These are phyloP conservation scores for Ganoderma resinaceum DNA, from an alignment of 1,284 basidiomycete species.

Conservation along the genomic window DNA sequence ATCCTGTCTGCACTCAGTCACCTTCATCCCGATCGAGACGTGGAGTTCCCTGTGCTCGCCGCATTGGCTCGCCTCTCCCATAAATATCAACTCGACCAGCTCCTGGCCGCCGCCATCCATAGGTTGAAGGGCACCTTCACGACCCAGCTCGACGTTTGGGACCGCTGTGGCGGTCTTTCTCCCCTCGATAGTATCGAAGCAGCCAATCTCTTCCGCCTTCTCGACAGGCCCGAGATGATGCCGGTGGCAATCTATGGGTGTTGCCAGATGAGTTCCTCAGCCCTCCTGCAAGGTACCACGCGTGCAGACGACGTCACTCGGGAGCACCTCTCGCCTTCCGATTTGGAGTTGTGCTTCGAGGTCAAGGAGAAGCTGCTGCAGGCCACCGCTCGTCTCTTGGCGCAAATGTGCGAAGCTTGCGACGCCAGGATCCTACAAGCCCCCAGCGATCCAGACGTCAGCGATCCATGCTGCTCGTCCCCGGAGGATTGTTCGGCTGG, in stretches of 20 bases:
- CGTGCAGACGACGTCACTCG: background rate
- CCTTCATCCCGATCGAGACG: background rate
- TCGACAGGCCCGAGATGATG: conserved; percentile 2
- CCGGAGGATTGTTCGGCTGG: background rate
- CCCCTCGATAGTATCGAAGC: conserved; percentile 9
- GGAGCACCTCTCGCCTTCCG: background rate
- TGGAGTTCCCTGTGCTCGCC: background rate
- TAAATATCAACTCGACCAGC: conserved; percentile 12
- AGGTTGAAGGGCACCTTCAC: conserved; percentile 4
- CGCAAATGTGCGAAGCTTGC: background rate
- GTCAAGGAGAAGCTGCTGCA: background rate
- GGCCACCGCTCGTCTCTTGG: background rate
- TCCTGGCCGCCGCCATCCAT: background rate
- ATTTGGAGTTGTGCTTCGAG: background rate
- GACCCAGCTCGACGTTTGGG: background rate
- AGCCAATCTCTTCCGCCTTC: conserved; percentile 7
- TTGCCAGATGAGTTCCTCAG: background rate
- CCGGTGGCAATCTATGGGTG: background rate
- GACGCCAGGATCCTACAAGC: background rate
- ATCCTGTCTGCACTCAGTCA: background rate
- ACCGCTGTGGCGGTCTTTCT: background rate
- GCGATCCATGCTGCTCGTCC: background rate
- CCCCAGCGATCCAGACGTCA: too few relatives aligned
- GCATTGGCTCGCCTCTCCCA: conserved; percentile 3
- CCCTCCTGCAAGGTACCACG: background rate